Percentiles rank a stretch among this genome's conserved stretches.
phyloP scores from a whole-genome alignment of 2,329 filamentous ascomycete genomes.

The Aspergillus awamori region DNA sequence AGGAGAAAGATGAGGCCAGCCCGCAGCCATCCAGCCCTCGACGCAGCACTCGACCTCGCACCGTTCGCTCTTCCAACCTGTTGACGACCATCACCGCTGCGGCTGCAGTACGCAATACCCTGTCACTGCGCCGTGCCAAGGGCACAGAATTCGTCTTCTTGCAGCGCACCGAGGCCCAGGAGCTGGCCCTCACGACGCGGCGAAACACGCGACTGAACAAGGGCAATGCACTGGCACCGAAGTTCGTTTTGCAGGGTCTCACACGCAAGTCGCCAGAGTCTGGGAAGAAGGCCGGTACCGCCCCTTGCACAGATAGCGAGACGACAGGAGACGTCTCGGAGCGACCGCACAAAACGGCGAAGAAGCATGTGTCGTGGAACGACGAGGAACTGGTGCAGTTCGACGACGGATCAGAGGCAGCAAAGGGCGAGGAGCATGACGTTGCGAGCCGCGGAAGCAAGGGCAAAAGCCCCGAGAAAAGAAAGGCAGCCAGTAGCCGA shows the following conservation, averaged over 20 bases:
- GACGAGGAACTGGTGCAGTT: constrained; percentile 41
- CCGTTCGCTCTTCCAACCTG: constrained; percentile 19
- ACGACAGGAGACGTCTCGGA: constrained; percentile 4
- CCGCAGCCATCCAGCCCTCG: constrained; percentile 34
- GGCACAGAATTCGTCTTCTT: constrained; percentile 51
- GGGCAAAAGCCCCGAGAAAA: constrained; percentile 27
- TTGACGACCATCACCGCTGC: constrained; percentile 25
- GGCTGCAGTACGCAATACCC: constrained; percentile 37
- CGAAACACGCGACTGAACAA: constrained; percentile 49
- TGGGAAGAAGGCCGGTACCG: background rate
- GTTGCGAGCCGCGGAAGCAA: constrained; percentile 20
- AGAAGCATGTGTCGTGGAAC: constrained; percentile 44
- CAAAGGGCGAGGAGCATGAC: constrained; percentile 22
- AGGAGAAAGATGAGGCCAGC: constrained; percentile 24
- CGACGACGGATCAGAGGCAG: constrained; percentile 28
- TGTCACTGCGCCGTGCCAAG: constrained; percentile 48
- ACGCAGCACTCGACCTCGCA: constrained; percentile 40
- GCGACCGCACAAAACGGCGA: constrained; percentile 15
- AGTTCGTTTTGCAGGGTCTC: constrained; percentile 32
- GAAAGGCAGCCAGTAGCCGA: constrained; percentile 27
- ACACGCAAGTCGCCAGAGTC: constrained; percentile 20
- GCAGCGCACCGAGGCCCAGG: constrained; percentile 45
- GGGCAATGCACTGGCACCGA: constrained; percentile 40
- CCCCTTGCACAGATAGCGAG: constrained; percentile 10
- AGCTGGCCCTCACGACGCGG: constrained; percentile 45